Conservation (phyloP, 225 moss, liverwort and hornwort genomes). For the Takakia lepidozioides region DNA sequence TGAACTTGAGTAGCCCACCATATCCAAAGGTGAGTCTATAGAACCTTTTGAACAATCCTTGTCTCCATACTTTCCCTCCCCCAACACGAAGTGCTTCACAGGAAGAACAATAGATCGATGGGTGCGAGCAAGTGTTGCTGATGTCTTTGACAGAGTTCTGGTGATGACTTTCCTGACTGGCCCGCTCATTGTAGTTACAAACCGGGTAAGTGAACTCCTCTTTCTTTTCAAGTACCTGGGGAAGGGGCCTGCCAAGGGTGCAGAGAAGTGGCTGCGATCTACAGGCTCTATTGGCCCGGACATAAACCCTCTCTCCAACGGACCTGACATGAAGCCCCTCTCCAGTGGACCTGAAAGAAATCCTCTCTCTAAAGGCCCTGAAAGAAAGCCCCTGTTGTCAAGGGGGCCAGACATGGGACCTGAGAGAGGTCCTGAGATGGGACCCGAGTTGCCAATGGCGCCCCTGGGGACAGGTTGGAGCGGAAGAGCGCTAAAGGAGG, state of each 20-base stretch:
- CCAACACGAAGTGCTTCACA: conserved; percentile 57
- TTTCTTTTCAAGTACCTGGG: conserved; percentile 42
- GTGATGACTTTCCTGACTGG: conserved; percentile 79
- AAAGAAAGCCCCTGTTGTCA: conserved; percentile 50
- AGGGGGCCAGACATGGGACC: conserved; percentile 64
- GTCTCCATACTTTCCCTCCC: conserved; percentile 21
- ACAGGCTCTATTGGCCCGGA: conserved; percentile 73
- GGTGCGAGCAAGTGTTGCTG: conserved; percentile 57
- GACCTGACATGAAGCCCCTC: conserved; percentile 92
- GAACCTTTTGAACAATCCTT: conserved; percentile 22
- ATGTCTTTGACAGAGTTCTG: conserved; percentile 67
- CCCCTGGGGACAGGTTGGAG: conserved; percentile 64
- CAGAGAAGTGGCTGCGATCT: conserved; percentile 88
- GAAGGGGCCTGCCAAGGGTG: conserved; percentile 66
- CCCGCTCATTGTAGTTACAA: conserved; percentile 66
- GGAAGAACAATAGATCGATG: conserved; percentile 82
- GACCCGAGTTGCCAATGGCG: conserved; percentile 56
- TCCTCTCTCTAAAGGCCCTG: conserved; percentile 87
- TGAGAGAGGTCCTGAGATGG: conserved; percentile 30
- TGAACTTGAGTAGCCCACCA: conserved; percentile 49
- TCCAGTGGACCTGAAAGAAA: conserved; percentile 96
- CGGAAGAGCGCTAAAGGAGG: conserved; percentile 82
- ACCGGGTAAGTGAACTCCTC: conserved; percentile 56
- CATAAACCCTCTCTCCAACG: conserved; percentile 79
- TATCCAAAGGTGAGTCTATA: conserved; percentile 39